Conservation (phyloP, 2,329 filamentous ascomycete species). For the Neonectria coccinea region DNA sequence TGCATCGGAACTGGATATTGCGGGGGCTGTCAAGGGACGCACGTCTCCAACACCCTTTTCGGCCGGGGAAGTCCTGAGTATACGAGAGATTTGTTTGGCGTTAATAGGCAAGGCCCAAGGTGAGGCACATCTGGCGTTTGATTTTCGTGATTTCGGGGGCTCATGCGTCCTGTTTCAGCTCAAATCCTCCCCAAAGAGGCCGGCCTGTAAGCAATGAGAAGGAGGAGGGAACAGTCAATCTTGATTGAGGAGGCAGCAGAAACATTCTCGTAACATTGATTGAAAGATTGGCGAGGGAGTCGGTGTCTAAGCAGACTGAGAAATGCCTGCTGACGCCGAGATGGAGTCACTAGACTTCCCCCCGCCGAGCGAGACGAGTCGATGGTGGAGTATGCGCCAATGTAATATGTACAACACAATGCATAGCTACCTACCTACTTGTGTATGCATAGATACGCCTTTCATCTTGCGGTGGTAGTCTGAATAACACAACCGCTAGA, state of each 20-base stretch:
- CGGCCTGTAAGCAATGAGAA: constrained; percentile 18
- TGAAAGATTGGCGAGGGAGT: not conserved
- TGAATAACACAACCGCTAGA: not conserved
- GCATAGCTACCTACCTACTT: not conserved
- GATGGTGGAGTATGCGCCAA: not conserved
- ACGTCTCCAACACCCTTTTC: not conserved
- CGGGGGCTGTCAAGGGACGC: not conserved
- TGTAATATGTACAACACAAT: constrained; percentile 7
- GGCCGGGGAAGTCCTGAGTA: not conserved
- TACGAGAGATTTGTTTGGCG: constrained; percentile 32
- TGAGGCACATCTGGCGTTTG: constrained; percentile 45
- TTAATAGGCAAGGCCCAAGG: constrained; percentile 42
- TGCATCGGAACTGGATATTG: not conserved
- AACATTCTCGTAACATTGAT: not conserved
- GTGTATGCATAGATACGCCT: too few species aligned
- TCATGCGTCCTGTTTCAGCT: constrained; percentile 44
- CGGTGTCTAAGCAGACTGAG: not conserved
- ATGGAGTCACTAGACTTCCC: not conserved
- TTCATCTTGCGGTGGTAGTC: not conserved
- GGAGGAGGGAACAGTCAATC: constrained; percentile 8
- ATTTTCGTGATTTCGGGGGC: constrained; percentile 41
- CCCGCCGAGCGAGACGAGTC: not conserved
- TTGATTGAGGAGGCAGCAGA: not conserved
- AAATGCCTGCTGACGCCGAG: not conserved
- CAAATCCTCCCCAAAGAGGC: constrained; percentile 23